A percentile compares a stretch with the other conserved stretches of the same genome.
These are phyloP conservation scores for Solanum sparsipilum DNA, from an alignment of 257 asterid species.

Conservation along the genomic window DNA sequence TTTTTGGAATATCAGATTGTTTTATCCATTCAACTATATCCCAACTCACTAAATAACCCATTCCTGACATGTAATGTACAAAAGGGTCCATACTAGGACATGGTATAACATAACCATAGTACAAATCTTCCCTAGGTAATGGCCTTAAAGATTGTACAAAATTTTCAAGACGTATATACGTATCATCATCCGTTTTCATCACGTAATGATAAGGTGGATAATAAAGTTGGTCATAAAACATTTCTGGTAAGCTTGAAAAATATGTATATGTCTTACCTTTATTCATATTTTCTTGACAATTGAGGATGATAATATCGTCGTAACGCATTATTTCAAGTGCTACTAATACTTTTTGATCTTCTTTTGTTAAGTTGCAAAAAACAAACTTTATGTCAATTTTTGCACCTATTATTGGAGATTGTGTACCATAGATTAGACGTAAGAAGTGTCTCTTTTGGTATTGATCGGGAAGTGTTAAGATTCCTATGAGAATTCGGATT, in stretches of 20 bases:
- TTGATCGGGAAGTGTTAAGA: conserved; percentile 80
- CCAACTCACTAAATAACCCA: conserved; percentile 91
- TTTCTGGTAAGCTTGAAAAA: conserved; percentile 68
- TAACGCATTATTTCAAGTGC: conserved; percentile 83
- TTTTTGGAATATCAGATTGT: conserved; percentile 59
- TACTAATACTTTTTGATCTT: conserved; percentile 64
- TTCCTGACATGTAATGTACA: conserved; percentile 84
- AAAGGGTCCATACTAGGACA: conserved; percentile 88
- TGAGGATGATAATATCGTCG: conserved; percentile 69
- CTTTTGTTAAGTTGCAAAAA: conserved; percentile 87
- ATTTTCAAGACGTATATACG: conserved; percentile 50
- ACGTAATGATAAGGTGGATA: conserved; percentile 78
- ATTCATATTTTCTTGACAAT: conserved; percentile 84
- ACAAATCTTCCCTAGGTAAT: conserved; percentile 56
- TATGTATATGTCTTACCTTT: conserved; percentile 74
- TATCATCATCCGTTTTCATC: conserved; percentile 83
- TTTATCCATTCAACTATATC: conserved; percentile 77
- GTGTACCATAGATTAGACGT: conserved; percentile 79
- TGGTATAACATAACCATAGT: conserved; percentile 83
- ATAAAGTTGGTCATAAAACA: conserved; percentile 11
- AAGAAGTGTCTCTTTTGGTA: conserved; percentile 84
- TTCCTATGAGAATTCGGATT: conserved; percentile 56
- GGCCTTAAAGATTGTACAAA: conserved; percentile 48
- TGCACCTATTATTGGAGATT: conserved; percentile 31
- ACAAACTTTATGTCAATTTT: conserved; percentile 66